Evolutionary conservation across 1,139 yeast species (phyloP), one percentile per base, ranked within the genome.

Genomic region (Candida gigantensis): DNA sequence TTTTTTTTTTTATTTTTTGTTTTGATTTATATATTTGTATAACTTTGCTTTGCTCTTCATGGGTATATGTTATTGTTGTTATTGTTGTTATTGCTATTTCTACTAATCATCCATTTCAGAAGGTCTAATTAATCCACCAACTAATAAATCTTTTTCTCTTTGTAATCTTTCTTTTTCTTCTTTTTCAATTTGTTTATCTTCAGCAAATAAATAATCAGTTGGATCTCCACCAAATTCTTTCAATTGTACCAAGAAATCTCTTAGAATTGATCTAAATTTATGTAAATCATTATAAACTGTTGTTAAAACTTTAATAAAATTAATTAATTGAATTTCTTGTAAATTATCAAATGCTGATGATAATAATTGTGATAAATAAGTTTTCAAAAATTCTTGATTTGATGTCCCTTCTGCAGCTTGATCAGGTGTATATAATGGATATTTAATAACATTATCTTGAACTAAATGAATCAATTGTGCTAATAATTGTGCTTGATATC

Each of bases 201-300:
- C 98, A 13, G 95, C 96, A 66, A 84, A 94, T 59, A 92, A 72
- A 59, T 92, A 94, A 59, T 89, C 97, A 23, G 95, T 86, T 35
- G 85, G 75, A 59, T 88, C 96, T 34, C 98, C 98, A 44, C 97
- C 98, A 57, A 77, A 81, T 63, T 92, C 96, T 65, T 89, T 89
- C 59, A 92, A 86, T 69, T 92, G 97, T 32, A 94, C 95, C 60
- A 94, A 75, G 77, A 94, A 94, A 65, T 94, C 99, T 64, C 98
- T 83, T 52, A 94, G 72, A 3, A 86, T 83, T 38, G 88, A 88
- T 64, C 82, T 82, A 70, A 94, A 92, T 59, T 81, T 84, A 47
- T 65, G 60, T 45, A 83, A 81, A 52, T 88, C 95, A 44, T 75
- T 79, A 58, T 88, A 88, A 41, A 82, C 81, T 12, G 77, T 63